Percentiles rank a stretch among this genome's conserved stretches.
Conservation (phyloP, 1,284 basidiomycete species). For the Pisolithus thermaeus region DNA sequence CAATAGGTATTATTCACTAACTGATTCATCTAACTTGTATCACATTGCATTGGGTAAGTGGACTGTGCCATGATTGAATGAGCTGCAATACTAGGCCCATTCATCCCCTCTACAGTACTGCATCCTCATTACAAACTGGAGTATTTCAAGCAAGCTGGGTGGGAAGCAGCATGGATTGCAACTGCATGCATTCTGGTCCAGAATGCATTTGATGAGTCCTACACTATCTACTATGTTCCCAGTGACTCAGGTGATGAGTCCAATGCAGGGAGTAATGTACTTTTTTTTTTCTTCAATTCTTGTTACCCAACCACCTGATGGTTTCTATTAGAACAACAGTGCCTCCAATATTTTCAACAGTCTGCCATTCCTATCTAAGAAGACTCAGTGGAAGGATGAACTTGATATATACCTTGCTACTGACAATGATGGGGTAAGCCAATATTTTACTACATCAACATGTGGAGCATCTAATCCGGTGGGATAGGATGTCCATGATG, state of each 20-base stretch:
- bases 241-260: background rate
- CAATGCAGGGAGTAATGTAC: background rate
- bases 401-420: conserved; percentile 1
- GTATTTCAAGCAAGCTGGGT: conserved; percentile 14
- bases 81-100: conserved; percentile 2
- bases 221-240: conserved; percentile 2
- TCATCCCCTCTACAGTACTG: conserved; percentile 9
- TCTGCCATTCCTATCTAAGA: conserved; percentile 1
- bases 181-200: conserved; percentile 9
- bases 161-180: conserved; percentile 18
- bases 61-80: conserved; percentile 3
- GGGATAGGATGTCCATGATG: no score
- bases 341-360: conserved; percentile 3
- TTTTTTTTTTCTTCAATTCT: background rate
- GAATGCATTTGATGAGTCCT: conserved; percentile 9
- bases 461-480: no score
- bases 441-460: no score
- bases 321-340: background rate
- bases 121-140: conserved; percentile 17
- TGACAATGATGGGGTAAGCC: background rate
- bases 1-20: no score
- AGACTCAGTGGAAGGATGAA: background rate
- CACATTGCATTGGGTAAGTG: conserved; percentile 7
- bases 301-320: background rate
- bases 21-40: no score